Evolutionary conservation across 202 grass and related monocot species (phyloP).

Genomic region (Cymbopogon flexuosus): DNA sequence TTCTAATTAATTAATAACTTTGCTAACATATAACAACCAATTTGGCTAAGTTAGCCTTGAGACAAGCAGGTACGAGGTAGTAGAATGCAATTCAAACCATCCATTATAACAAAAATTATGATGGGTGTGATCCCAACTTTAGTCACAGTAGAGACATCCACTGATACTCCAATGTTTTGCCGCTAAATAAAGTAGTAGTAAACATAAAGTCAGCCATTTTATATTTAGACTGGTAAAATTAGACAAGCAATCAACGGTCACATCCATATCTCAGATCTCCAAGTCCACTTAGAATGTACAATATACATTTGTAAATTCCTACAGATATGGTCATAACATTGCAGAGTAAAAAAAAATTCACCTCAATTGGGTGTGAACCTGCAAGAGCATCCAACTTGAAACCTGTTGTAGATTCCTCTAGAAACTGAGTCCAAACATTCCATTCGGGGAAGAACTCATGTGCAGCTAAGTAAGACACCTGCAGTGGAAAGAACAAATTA

Average conservation of each 20-base stretch:
- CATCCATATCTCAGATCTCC: not conserved
- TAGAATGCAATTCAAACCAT: not conserved
- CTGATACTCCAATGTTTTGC: not conserved
- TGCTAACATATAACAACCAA: slow-evolving; percentile 8
- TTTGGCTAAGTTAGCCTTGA: not conserved
- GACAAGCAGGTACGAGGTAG: not conserved
- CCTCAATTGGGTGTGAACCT: slow-evolving; percentile 98
- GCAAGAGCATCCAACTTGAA: slow-evolving; percentile 80
- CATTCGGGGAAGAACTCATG: slow-evolving; percentile 90
- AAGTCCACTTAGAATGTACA: not conserved
- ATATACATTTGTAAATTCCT: not conserved
- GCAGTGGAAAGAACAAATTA: slow-evolving; percentile 15
- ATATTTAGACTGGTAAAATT: not conserved
- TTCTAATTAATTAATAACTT: not conserved
- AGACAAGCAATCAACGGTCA: not conserved
- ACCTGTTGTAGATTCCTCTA: slow-evolving; percentile 65
- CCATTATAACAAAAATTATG: not conserved
- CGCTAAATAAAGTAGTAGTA: not conserved
- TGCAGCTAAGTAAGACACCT: slow-evolving; percentile 80
- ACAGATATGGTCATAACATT: not conserved
- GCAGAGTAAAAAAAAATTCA: slow-evolving; percentile 15
- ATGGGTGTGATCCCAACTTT: not conserved
- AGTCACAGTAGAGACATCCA: not conserved
- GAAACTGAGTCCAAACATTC: slow-evolving; percentile 95
- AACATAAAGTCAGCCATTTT: slow-evolving; percentile 8